Evolutionary conservation across 108 stramenopile species (phyloP).

Genomic region (Cyclotella kingstonii): DNA sequence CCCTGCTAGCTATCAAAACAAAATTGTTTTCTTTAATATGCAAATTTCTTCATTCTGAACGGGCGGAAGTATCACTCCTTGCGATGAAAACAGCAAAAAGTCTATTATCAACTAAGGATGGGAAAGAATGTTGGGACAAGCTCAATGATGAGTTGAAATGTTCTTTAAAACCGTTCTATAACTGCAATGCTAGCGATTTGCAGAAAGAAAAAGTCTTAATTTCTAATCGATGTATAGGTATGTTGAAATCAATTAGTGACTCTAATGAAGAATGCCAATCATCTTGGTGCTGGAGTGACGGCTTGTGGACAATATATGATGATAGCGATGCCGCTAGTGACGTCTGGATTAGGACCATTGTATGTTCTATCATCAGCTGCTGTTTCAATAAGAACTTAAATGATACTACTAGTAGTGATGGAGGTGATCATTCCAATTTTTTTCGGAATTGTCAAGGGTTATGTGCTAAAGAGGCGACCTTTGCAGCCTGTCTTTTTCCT

Average conservation of each 20-base stretch:
- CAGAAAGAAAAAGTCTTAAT: constrained; percentile 21
- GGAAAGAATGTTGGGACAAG: constrained; percentile 39
- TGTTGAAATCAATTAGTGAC: constrained; percentile 18
- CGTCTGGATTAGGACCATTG: constrained; percentile 63
- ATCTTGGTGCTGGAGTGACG: constrained; percentile 71
- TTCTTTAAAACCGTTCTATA: constrained; percentile 24
- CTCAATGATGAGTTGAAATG: constrained; percentile 26
- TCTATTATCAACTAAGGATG: constrained; percentile 40
- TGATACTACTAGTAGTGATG: constrained; percentile 10
- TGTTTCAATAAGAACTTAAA: constrained; percentile 39
- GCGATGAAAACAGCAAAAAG: constrained; percentile 57
- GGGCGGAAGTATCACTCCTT: constrained; percentile 42
- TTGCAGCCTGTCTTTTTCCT: constrained; percentile 65
- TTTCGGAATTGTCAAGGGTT: constrained; percentile 56
- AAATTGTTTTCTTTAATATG: constrained; percentile 25
- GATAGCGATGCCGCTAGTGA: constrained; percentile 26
- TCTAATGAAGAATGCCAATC: constrained; percentile 2
- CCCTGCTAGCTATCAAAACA: constrained; percentile 35
- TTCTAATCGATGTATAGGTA: constrained; percentile 24
- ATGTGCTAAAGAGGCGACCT: constrained; percentile 49
- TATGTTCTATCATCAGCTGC: constrained; percentile 64
- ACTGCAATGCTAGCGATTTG: constrained; percentile 12
- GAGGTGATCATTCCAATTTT: constrained; percentile 45
- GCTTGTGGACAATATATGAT: constrained; percentile 45
- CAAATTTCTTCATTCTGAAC: constrained; percentile 42